Percentiles rank a stretch among this genome's conserved stretches.
Evolutionary conservation across 2,329 filamentous ascomycete genomes (phyloP).

Genomic region (Seiridium unicorne): DNA sequence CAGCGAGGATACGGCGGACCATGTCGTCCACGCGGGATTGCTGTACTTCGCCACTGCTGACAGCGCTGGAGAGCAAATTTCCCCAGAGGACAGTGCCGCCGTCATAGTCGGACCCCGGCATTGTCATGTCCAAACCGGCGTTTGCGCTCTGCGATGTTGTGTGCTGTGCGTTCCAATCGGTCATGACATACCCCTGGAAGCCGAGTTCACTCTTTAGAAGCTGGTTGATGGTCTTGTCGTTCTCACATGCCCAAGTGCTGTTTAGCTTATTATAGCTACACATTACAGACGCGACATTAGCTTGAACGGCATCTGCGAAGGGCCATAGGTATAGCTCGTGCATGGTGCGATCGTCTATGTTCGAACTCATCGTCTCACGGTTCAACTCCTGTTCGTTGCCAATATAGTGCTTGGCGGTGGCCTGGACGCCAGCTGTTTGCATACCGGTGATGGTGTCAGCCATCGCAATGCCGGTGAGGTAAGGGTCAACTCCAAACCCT

Average conservation of each 20-base stretch:
- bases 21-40: constrained; percentile 66
- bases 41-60: constrained; percentile 57
- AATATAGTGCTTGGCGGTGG: constrained; percentile 60
- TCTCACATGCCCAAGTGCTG: constrained; percentile 66
- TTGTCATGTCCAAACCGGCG: constrained; percentile 76
- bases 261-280: constrained; percentile 74
- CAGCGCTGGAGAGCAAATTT: constrained; percentile 46
- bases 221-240: constrained; percentile 57
- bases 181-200: constrained; percentile 62
- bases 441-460: constrained; percentile 60
- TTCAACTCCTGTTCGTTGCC: constrained; percentile 68
- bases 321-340: constrained; percentile 70
- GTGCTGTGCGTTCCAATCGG: constrained; percentile 77
- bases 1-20: constrained; percentile 60
- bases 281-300: constrained; percentile 67
- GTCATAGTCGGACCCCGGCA: constrained; percentile 68
- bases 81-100: constrained; percentile 55
- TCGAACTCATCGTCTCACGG: constrained; percentile 52
- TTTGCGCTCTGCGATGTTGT: constrained; percentile 64
- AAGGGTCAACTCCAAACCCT: constrained; percentile 76
- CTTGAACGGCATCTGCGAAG: constrained; percentile 66
- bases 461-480: constrained; percentile 64
- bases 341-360: constrained; percentile 62
- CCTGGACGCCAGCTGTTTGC: constrained; percentile 49
- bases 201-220: constrained; percentile 70